phyloP scores from a whole-genome alignment of 768 basidiomycete genomes.

The Xerocomus spinulosus region DNA sequence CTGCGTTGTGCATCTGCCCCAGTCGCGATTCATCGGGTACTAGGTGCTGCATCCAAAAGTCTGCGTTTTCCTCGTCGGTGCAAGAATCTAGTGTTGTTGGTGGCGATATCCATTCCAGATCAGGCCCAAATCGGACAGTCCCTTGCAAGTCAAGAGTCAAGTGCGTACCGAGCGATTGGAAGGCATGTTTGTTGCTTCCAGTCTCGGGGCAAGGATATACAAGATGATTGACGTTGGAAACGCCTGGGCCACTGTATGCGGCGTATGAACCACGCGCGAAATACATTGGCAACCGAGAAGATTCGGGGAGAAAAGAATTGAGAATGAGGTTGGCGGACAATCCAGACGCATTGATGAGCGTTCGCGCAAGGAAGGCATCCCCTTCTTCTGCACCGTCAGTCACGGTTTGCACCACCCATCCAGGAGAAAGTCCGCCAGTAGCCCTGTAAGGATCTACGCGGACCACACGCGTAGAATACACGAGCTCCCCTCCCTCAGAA shows the following conservation, averaged over 20 bases:
- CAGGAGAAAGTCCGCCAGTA: conserved; percentile 31
- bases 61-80: conserved; percentile 42
- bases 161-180: conserved; percentile 89
- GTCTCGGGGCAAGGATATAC: conserved; percentile 89
- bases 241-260: conserved; percentile 78
- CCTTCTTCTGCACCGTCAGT: conserved; percentile 46
- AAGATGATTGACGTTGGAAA: conserved; percentile 61
- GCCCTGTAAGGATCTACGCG: conserved; percentile 66
- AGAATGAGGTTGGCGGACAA: conserved; percentile 66
- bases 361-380: conserved; percentile 69
- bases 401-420: conserved; percentile 86
- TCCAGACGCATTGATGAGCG: conserved; percentile 80
- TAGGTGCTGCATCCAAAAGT: conserved; percentile 75
- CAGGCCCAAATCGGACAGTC: conserved; percentile 87
- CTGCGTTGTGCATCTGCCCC: conserved; percentile 62
- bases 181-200: conserved; percentile 52
- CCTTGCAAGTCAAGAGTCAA: conserved; percentile 83
- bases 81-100: conserved; percentile 32
- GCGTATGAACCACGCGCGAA: conserved; percentile 86
- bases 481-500: conserved; percentile 63
- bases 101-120: conserved; percentile 80
- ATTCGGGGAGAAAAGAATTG: conserved; percentile 60
- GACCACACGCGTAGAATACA: conserved; percentile 77
- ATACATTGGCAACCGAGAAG: conserved; percentile 63
- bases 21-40: conserved; percentile 58